Base-by-base conservation (phyloP, 345 rosid genomes). In the Litchi chinensis region DNA sequence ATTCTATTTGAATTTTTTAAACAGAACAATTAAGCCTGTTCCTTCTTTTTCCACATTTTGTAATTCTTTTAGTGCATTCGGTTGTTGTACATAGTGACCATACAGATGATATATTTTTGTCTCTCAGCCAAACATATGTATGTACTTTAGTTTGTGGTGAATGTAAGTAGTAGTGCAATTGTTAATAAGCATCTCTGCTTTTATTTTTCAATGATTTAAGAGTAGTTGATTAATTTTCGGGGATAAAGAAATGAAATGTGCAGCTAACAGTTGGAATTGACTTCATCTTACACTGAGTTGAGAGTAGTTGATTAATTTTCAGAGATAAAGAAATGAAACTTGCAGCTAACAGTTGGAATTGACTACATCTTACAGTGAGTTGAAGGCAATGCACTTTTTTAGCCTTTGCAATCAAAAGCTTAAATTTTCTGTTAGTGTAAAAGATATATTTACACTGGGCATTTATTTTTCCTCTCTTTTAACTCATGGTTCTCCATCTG, bases 31-130 rank as follows among this genome's bases (percentile, higher is more conserved):
- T 63, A 39, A 59, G 43, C 41, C 59, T 68, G 21, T 5, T 59
- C 15, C 24, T 66, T 70, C 32, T 68, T 22, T 63, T 13, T 39
- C 19, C 69, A 71, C 71, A 76, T 76, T 66, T 76, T 82, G 76
- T 76, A 76, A 79, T 83, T 85, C 68, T 74, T 81, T 83, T 60
- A 57, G 40, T 43, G 79, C 65, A 83, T 77, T 73, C 52, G 67
- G 69, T 79, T 66, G 22, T 76, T 82, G 84, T 88, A 86, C 83
- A 84, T 81, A 86, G 84, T 76, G 79, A 83, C 78, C 32, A 81
- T 76, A 82, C 76, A 22, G 68, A 83, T 79, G 50, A 52, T 39
- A 26, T 73, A 41, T 44, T 79, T 74, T 75, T 71, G 56, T 77
- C 71, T 75, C 6, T 68, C 32, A 68, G 79, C 65, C 59, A 83